phyloP scores from a whole-genome alignment of 768 basidiomycete species.

The Astraeus odoratus region DNA sequence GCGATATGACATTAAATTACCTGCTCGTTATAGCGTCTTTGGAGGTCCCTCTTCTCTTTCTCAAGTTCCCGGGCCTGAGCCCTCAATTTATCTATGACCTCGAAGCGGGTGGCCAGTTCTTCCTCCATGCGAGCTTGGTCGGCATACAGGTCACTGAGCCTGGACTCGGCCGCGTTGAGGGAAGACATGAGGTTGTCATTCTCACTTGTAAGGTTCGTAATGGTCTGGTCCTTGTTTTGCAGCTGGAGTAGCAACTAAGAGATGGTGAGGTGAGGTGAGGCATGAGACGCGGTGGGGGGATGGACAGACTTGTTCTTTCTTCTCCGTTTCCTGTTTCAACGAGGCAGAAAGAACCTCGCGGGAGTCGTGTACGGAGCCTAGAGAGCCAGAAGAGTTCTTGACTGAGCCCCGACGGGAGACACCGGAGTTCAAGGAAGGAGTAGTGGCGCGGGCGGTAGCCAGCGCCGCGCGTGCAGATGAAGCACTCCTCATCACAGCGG shows the following conservation, averaged over 20 bases:
- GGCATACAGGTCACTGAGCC: conserved; percentile 70
- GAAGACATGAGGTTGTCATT: conserved; percentile 60
- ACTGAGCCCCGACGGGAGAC: conserved; percentile 44
- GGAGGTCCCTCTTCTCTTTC: conserved; percentile 79
- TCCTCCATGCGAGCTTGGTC: conserved; percentile 79
- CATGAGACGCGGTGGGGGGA: conserved; percentile 4
- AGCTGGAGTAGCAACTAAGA: conserved; percentile 67
- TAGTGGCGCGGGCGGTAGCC: conserved; percentile 47
- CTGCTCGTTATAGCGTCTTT: conserved; percentile 85
- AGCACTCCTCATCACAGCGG: conserved; percentile 43
- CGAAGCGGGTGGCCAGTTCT: conserved; percentile 75
- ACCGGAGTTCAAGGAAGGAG: conserved; percentile 40
- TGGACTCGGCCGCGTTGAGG: conserved; percentile 60
- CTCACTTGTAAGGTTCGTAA: conserved; percentile 53
- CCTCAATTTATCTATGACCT: conserved; percentile 77
- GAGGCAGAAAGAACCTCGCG: conserved; percentile 53
- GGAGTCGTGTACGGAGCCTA: conserved; percentile 37
- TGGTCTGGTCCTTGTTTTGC: conserved; percentile 72
- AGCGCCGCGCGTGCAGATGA: conserved; percentile 53
- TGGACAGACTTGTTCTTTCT: conserved; percentile 65
- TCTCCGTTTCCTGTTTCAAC: conserved; percentile 71
- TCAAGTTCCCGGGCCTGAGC: conserved; percentile 78
- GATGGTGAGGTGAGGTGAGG: conserved; percentile 7
- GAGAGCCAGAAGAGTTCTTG: conserved; percentile 37
- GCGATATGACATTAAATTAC: conserved; percentile 31